phyloP scores from a whole-genome alignment of 176 grass and related monocot genomes.

The Oryza brachyantha region DNA sequence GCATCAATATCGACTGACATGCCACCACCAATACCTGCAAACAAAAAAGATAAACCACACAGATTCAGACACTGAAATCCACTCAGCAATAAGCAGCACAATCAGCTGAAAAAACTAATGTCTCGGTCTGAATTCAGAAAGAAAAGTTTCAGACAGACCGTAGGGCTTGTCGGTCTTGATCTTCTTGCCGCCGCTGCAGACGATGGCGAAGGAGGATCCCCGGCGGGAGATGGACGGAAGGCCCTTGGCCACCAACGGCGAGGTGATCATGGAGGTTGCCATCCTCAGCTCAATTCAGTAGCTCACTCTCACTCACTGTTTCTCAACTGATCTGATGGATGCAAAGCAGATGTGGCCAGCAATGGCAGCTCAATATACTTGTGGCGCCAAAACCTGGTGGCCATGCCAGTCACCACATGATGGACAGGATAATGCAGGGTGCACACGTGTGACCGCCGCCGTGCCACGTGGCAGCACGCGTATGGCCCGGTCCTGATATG shows the following conservation, averaged over 20 bases:
- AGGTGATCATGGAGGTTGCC: conserved; percentile 64
- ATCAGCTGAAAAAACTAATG: neutral
- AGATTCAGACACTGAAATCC: neutral
- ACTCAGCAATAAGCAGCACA: neutral
- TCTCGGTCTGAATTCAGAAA: neutral
- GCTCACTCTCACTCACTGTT: neutral
- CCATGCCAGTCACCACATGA: neutral
- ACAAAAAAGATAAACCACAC: neutral
- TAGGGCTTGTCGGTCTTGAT: conserved; percentile 73
- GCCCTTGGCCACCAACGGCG: conserved; percentile 34
- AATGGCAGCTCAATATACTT: conserved; percentile 32
- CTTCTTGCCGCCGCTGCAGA: conserved; percentile 59
- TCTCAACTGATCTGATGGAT: neutral
- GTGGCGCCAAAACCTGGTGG: conserved; percentile 23
- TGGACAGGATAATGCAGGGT: conserved; percentile 30
- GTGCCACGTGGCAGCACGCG: conserved; percentile 27
- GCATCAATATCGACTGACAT: conserved; percentile 48
- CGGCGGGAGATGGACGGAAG: conserved; percentile 50
- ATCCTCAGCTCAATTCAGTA: conserved; percentile 24
- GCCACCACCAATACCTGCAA: conserved; percentile 47
- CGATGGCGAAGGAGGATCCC: conserved; percentile 43
- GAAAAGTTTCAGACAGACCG: conserved; percentile 28
- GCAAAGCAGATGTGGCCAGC: neutral
- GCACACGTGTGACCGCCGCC: conserved; percentile 9
- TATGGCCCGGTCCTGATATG: conserved; percentile 42